Base-by-base conservation (phyloP, 331 rosid species). In the Pyrus hybrid region DNA sequence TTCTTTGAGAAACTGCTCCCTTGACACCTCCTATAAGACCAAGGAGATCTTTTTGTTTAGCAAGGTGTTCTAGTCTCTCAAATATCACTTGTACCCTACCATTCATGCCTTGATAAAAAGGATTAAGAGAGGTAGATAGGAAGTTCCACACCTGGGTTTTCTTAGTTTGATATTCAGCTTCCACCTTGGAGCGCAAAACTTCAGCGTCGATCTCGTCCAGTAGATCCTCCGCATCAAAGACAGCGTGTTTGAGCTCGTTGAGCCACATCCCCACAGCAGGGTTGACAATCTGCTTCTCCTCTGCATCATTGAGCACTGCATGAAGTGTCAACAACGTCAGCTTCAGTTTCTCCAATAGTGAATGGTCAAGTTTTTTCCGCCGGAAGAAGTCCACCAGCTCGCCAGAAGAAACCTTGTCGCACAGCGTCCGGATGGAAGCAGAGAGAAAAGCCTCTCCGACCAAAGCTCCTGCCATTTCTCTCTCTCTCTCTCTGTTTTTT, bases 231-330 rank as follows among this genome's bases (percentile, higher is more conserved):
- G 18, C 60, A 53, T 30, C 33, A 30, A 13, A 58, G 63, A 58
- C 13, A 9, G 30, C 29, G 4, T 22, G 63, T 4, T 58, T 58
- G 17, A 58, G 63, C 29, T 22, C 63, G 28, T 22, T 30, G 5
- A 58, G 63, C 30, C 64, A 58, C 14, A 1, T 11, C 63, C 57
- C 71, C 58, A 84, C 85, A 1, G 13, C 76, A 51, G 11, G 12
- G 5, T 61, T 43, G 29, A 20, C 81, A 26, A 77, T 53, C 61
- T 70, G 76, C 18, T 76, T 64, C 16, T 76, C 85, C 58, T 85
- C 85, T 2, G 86, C 84, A 32, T 81, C 85, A 10, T 45, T 45
- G 26, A 85, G 77, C 37, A 79, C 83, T 1, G 6, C 25, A 17
- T 17, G 22, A 17, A 58, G 16, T 3, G 7, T 23, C 63, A 9